A percentile compares a stretch with the other conserved stretches of the same genome.
Evolutionary conservation across 129 eudicot species (phyloP).

Genomic region (Pittosporum tobira): DNA sequence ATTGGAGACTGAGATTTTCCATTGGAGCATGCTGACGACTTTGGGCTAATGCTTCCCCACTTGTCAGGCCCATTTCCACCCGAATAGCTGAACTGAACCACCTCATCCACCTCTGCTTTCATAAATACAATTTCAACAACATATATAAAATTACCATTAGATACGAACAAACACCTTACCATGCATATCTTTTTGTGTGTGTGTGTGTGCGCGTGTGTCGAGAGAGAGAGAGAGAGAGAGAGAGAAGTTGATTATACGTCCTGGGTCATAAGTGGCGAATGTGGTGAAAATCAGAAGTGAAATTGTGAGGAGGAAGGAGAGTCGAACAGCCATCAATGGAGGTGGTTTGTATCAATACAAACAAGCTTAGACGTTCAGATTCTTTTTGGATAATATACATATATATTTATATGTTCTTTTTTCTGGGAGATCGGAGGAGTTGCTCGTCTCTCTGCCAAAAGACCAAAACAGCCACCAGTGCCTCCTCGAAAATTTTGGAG

Average conservation of each 20-base stretch:
- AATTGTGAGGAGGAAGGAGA: conserved; percentile 19
- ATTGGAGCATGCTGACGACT: conserved; percentile 43
- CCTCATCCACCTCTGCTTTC: background rate
- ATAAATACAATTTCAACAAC: background rate
- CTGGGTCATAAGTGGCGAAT: conserved; percentile 7
- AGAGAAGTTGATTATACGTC: conserved; percentile 19
- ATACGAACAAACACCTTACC: no score
- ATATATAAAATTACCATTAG: no score
- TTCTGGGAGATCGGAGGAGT: no score
- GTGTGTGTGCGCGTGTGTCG: background rate
- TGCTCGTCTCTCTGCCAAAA: background rate
- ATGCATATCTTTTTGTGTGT: background rate
- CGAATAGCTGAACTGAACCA: conserved; percentile 35
- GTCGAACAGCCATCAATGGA: conserved; percentile 34
- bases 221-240: conserved; percentile 13
- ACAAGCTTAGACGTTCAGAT: no score
- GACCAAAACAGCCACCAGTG: no score
- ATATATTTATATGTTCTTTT: no score
- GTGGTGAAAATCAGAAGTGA: conserved; percentile 20
- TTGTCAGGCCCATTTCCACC: conserved; percentile 45
- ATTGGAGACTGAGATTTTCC: conserved; percentile 87
- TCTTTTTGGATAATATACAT: no score
- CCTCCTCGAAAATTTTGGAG: no score
- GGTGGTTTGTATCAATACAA: no score
- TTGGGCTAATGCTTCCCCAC: conserved; percentile 59